A percentile compares a stretch with the other conserved stretches of the same genome.
These are phyloP conservation scores for Chaetomium sp. DNA, from an alignment of 2,329 filamentous ascomycete species.

Conservation along the genomic window DNA sequence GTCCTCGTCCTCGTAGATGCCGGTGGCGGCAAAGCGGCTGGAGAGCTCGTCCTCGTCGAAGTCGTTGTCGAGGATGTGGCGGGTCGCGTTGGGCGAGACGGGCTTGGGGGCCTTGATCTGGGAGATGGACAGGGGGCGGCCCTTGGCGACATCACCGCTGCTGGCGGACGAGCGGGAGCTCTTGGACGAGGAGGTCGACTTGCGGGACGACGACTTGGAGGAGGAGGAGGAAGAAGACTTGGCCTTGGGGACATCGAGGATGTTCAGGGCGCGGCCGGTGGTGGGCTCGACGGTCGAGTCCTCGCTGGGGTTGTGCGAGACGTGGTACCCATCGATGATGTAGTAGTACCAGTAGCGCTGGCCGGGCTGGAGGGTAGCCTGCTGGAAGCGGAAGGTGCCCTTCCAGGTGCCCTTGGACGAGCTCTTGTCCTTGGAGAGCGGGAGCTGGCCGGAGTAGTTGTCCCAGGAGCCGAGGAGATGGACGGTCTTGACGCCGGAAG, in stretches of 20 bases:
- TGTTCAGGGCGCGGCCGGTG: constrained; percentile 93
- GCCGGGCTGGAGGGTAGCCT: constrained; percentile 75
- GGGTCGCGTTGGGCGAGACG: constrained; percentile 78
- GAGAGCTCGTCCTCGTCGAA: constrained; percentile 76
- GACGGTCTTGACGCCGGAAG: constrained; percentile 92
- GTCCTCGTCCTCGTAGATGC: constrained; percentile 52
- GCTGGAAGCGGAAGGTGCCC: constrained; percentile 94
- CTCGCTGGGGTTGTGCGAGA: constrained; percentile 90
- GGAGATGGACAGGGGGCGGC: constrained; percentile 78
- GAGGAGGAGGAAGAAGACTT: constrained; percentile 35
- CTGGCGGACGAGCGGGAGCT: constrained; percentile 40
- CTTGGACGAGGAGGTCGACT: constrained; percentile 35
- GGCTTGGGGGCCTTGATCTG: constrained; percentile 90
- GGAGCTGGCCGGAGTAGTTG: constrained; percentile 90
- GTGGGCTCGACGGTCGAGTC: constrained; percentile 89
- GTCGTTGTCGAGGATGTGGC: constrained; percentile 76
- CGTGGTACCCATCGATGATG: constrained; percentile 98
- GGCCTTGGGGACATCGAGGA: constrained; percentile 79
- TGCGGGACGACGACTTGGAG: constrained; percentile 40
- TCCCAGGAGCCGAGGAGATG: constrained; percentile 98
- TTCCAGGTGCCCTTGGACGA: constrained; percentile 89
- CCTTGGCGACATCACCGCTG: constrained; percentile 67
- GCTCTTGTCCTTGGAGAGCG: constrained; percentile 80
- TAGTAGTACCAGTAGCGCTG: constrained; percentile 99
- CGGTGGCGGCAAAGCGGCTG: constrained; percentile 60